Percentiles rank a stretch among this genome's conserved stretches.
phyloP scores from a whole-genome alignment of 106 monocot species.

The Gastrodia elata region DNA sequence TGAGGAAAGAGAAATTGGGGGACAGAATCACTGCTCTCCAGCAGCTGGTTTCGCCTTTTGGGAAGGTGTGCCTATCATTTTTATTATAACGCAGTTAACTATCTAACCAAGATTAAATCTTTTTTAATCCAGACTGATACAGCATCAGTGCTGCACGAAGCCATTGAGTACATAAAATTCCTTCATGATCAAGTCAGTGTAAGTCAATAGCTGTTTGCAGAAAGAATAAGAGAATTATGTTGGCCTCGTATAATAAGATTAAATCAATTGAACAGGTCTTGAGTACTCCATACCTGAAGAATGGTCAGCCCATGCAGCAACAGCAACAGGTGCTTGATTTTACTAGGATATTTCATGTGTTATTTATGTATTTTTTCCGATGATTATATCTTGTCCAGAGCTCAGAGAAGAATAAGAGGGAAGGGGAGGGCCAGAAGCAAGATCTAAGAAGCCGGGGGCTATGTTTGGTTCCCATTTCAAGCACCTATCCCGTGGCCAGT shows the following conservation, averaged over 20 bases:
- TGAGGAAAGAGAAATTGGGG: slow-evolving; percentile 73
- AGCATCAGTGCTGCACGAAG: slow-evolving; percentile 76
- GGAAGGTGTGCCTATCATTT: slow-evolving; percentile 37
- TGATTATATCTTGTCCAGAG: slow-evolving; percentile 19
- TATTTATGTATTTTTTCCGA: neutral
- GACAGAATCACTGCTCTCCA: slow-evolving; percentile 78
- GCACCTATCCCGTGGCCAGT: slow-evolving; percentile 42
- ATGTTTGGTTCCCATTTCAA: slow-evolving; percentile 57
- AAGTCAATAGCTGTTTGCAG: slow-evolving; percentile 7
- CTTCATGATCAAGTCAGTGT: slow-evolving; percentile 86
- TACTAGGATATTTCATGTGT: neutral
- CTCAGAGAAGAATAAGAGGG: slow-evolving; percentile 23
- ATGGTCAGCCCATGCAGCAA: slow-evolving; percentile 44
- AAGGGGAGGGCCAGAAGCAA: slow-evolving; percentile 28
- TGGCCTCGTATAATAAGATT: too few relatives aligned
- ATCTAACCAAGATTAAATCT: too few relatives aligned
- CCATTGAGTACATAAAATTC: slow-evolving; percentile 83
- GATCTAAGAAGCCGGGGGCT: slow-evolving; percentile 74
- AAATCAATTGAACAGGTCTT: too few relatives aligned
- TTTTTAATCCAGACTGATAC: slow-evolving; percentile 70
- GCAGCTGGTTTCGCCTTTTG: slow-evolving; percentile 75
- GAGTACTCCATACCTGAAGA: slow-evolving; percentile 62
- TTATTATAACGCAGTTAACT: too few relatives aligned
- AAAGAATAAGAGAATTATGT: neutral
- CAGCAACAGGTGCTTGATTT: slow-evolving; percentile 25